phyloP scores from a whole-genome alignment of 192 early-diverging fungal species.

The Gaertneriomyces semiglobifer region DNA sequence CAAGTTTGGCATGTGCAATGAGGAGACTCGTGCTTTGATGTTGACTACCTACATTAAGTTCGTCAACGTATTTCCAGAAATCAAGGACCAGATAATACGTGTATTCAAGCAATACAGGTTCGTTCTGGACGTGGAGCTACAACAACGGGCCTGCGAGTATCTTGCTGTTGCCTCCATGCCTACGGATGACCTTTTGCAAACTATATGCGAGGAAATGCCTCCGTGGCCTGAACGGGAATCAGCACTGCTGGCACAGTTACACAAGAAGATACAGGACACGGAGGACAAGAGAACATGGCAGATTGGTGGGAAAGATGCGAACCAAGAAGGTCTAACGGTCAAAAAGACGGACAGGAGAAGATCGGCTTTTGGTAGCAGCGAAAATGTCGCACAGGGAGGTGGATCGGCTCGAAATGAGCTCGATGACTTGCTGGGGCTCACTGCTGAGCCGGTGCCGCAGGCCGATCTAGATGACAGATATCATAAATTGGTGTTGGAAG shows the following conservation, averaged over 20 bases:
- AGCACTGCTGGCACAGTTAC: conserved; percentile 74
- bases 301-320: conserved; percentile 67
- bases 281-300: conserved; percentile 96
- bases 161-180: conserved; percentile 76
- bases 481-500: conserved; percentile 14
- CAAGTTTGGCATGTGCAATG: conserved; percentile 79
- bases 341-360: conserved; percentile 34
- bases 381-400: neutral
- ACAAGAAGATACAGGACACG: conserved; percentile 83
- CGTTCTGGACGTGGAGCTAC: conserved; percentile 91
- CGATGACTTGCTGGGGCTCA: conserved; percentile 15
- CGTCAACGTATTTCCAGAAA: conserved; percentile 96
- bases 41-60: conserved; percentile 95
- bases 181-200: conserved; percentile 84
- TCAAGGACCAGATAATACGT: conserved; percentile 79
- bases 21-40: conserved; percentile 75
- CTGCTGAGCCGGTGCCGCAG: neutral
- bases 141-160: conserved; percentile 97
- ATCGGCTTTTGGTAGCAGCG: conserved; percentile 24
- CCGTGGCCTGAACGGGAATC: conserved; percentile 94
- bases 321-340: conserved; percentile 29
- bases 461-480: neutral
- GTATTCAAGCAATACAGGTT: conserved; percentile 85
- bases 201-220: conserved; percentile 98
- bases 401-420: neutral